phyloP scores from a whole-genome alignment of 1,139 yeast species.

The Geotrichum macrosporum region DNA sequence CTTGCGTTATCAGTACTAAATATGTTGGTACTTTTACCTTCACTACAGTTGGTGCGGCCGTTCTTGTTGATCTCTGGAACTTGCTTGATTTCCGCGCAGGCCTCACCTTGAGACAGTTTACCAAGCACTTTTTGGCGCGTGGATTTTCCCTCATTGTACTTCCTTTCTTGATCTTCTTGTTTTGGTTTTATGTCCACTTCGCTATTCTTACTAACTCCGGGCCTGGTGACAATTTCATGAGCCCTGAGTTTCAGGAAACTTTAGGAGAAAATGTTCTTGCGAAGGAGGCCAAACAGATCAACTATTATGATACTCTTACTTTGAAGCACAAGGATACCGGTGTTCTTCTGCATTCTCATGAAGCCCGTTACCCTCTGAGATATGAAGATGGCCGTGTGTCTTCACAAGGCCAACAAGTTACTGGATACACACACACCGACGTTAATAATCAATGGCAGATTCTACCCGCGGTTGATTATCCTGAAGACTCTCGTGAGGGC shows the following conservation, averaged over 20 bases:
- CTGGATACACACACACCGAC: constrained; percentile 59
- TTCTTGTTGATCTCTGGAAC: constrained; percentile 79
- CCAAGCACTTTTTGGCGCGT: constrained; percentile 74
- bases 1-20: constrained; percentile 87
- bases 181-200: constrained; percentile 94
- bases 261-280: constrained; percentile 72
- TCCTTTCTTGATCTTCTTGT: constrained; percentile 78
- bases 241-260: constrained; percentile 88
- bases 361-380: constrained; percentile 71
- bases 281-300: constrained; percentile 61
- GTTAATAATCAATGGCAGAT: constrained; percentile 82
- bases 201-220: constrained; percentile 78
- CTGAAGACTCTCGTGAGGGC: constrained; percentile 42
- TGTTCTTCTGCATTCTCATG: constrained; percentile 77
- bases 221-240: constrained; percentile 93
- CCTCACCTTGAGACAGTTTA: constrained; percentile 53
- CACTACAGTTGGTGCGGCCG: constrained; percentile 81
- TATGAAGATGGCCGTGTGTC: constrained; percentile 96
- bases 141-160: constrained; percentile 65
- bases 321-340: constrained; percentile 72
- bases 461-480: constrained; percentile 54
- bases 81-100: constrained; percentile 72
- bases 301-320: constrained; percentile 72
- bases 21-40: constrained; percentile 94
- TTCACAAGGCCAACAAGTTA: constrained; percentile 92